Base-by-base conservation (phyloP, 75 land plant species). In the Isoetes taiwanensis region DNA sequence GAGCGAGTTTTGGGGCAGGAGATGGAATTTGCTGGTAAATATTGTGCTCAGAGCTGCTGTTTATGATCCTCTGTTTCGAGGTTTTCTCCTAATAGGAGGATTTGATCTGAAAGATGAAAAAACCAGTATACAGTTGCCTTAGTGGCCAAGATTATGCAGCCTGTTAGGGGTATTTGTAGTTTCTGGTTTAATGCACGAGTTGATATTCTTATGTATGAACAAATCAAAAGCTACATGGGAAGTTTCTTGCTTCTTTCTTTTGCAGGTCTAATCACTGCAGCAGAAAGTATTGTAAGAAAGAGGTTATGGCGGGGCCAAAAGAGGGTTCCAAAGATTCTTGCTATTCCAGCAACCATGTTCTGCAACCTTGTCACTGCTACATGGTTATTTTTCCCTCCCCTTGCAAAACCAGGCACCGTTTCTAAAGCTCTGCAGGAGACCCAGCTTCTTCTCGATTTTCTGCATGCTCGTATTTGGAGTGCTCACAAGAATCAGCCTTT, bases 151-250 rank as follows among this genome's bases (percentile, higher is more conserved):
- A n/a, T n/a, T n/a, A n/a, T n/a, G n/a, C n/a, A n/a, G n/a, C n/a
- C n/a, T n/a, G n/a, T n/a, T n/a, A n/a, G 50, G 25, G 23, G 50
- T 46, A 6, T 46, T 46, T n/a, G 12, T 46, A 6, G 50, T 46
- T 8, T 46, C 50, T 46, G 50, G 50, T 8, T 23, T 46, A 6
- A 46, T 46, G 50, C 50, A 46, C 50, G 50, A 46, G n/a, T 6
- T 46, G n/a, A 46, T 46, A 6, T 46, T 46, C 25, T 14, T 37
- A 5, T 46, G 23, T 23, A 46, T n/a, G 12, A 46, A 5, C 50
- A 46, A 46, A 23, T 46, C 50, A 6, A 46, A 5, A 8, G 25
- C 50, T 6, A 46, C 50, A 8, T 46, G 50, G 50, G 25, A 46
- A n/a, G 50, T 46, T 6, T 19, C 50, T 46, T 19, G n/a, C 8